phyloP scores from a whole-genome alignment of 2,329 filamentous ascomycete species.

The Ophiostoma angusticollis region DNA sequence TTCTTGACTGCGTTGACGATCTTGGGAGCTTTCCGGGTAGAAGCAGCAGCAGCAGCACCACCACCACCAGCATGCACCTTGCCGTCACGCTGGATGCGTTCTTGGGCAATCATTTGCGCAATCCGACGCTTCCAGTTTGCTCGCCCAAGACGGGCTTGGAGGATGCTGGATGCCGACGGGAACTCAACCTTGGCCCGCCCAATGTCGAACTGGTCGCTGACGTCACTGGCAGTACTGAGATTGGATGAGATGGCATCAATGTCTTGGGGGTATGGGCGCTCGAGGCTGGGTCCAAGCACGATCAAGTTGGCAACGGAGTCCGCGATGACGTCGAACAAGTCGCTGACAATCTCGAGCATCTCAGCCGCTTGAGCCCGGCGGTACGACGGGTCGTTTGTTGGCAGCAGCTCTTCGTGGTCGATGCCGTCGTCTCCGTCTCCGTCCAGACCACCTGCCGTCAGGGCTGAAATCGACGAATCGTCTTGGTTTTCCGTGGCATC shows the following conservation, averaged over 20 bases:
- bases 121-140: slow-evolving; percentile 12
- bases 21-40: too few relatives aligned
- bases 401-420: neutral
- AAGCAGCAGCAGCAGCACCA: too few relatives aligned
- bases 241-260: slow-evolving; percentile 10
- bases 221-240: slow-evolving; percentile 9
- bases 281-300: slow-evolving; percentile 11
- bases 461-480: neutral
- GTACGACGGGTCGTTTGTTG: neutral
- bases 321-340: slow-evolving; percentile 3
- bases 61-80: slow-evolving; percentile 1
- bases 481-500: neutral
- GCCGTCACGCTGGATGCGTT: slow-evolving; percentile 8
- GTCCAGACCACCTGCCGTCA: neutral
- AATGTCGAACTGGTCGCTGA: slow-evolving; percentile 10
- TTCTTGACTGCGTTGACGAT: slow-evolving; percentile 2
- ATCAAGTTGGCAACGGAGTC: slow-evolving; percentile 7
- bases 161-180: slow-evolving; percentile 8
- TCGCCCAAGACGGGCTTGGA: slow-evolving; percentile 10
- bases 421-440: neutral
- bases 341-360: neutral
- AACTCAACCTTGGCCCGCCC: slow-evolving; percentile 10
- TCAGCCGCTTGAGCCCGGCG: neutral
- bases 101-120: slow-evolving; percentile 7
- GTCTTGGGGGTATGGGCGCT: slow-evolving; percentile 11